Percentiles rank a stretch among this genome's conserved stretches.
Evolutionary conservation across 2,329 filamentous ascomycete genomes (phyloP).

Genomic region (Saccharata proteae): DNA sequence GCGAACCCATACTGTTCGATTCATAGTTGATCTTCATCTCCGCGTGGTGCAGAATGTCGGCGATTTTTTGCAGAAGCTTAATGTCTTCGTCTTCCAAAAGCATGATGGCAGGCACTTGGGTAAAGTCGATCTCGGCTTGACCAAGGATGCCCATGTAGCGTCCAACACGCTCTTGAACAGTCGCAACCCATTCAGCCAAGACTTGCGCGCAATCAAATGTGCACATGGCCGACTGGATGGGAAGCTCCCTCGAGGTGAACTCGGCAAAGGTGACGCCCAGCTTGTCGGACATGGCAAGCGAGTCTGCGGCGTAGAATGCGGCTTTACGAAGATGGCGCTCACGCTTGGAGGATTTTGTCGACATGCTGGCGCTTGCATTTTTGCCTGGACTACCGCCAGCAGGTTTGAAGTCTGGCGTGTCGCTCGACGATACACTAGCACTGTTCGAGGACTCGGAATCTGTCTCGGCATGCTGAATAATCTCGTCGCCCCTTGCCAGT

Average conservation of each 20-base stretch:
- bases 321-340: conserved; percentile 86
- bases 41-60: conserved; percentile 62
- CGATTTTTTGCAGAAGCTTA: conserved; percentile 71
- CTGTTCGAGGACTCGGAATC: conserved; percentile 3
- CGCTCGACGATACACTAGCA: conserved; percentile 9
- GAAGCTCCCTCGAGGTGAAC: conserved; percentile 69
- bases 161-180: conserved; percentile 87
- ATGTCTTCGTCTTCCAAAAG: conserved; percentile 84
- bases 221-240: conserved; percentile 83
- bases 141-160: conserved; percentile 79
- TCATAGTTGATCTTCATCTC: conserved; percentile 64
- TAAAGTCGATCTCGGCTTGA: conserved; percentile 65
- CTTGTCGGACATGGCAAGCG: conserved; percentile 76
- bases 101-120: conserved; percentile 75
- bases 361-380: conserved; percentile 1
- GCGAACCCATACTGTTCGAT: conserved; percentile 20
- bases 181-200: conserved; percentile 85
- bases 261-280: conserved; percentile 78
- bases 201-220: conserved; percentile 91
- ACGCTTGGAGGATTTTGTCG: conserved; percentile 51
- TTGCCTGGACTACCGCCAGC: conserved; percentile 15
- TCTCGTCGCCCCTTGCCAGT: conserved; percentile 63
- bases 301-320: conserved; percentile 91
- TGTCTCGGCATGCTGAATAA: conserved; percentile 56
- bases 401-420: conserved; percentile 19